Evolutionary conservation across 352 stramenopile species (phyloP).

Genomic region (Phytophthora multivora): DNA sequence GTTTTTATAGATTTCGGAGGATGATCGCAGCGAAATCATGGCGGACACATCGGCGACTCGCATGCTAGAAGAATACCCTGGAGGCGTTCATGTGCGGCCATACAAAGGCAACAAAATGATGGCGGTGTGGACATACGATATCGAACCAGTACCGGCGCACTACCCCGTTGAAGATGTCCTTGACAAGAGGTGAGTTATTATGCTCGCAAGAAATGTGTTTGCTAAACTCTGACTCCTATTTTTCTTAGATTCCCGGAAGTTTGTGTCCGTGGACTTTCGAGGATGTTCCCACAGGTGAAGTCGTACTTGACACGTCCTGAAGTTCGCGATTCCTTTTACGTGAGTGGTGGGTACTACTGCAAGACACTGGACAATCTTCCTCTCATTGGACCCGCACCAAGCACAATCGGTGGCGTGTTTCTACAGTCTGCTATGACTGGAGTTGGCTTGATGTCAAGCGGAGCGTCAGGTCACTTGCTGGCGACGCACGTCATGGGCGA

Average conservation of each 20-base stretch:
- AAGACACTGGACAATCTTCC: slow-evolving; percentile 81
- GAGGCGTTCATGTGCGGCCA: slow-evolving; percentile 72
- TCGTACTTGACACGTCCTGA: slow-evolving; percentile 60
- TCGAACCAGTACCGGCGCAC: slow-evolving; percentile 55
- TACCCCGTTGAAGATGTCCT: slow-evolving; percentile 74
- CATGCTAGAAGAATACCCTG: slow-evolving; percentile 65
- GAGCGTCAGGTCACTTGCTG: slow-evolving; percentile 67
- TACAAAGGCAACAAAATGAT: slow-evolving; percentile 70
- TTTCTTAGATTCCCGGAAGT: slow-evolving; percentile 65
- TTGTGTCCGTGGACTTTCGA: slow-evolving; percentile 60
- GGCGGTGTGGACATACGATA: slow-evolving; percentile 82
- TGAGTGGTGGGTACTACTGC: slow-evolving; percentile 82
- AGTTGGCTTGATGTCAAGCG: slow-evolving; percentile 80
- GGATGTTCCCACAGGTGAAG: slow-evolving; percentile 68
- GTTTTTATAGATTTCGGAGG: slow-evolving; percentile 49
- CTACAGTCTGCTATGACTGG: slow-evolving; percentile 76
- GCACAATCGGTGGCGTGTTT: slow-evolving; percentile 65
- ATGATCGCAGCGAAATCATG: slow-evolving; percentile 49
- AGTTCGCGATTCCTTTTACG: slow-evolving; percentile 66
- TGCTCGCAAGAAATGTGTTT: neutral
- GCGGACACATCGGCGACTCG: slow-evolving; percentile 40
- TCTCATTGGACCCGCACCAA: slow-evolving; percentile 65
- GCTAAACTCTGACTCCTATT: neutral
- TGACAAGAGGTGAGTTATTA: slow-evolving; percentile 46
- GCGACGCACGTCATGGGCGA: slow-evolving; percentile 69